Evolutionary conservation across 75 land plant species (phyloP), one percentile per base, ranked within the genome.

Genomic region (Picea glauca): DNA sequence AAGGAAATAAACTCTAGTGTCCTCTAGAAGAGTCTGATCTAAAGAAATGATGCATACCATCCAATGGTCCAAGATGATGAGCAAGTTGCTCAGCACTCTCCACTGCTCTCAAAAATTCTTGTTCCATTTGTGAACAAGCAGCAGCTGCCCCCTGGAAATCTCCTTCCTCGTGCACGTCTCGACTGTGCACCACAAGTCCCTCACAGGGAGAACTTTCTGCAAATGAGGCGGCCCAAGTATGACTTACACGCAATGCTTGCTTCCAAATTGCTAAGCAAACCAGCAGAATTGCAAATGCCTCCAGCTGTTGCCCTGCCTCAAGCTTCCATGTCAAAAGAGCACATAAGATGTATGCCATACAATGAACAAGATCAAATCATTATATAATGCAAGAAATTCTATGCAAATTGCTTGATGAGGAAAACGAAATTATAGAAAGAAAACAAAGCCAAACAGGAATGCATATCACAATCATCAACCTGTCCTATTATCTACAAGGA

Each of bases 251-350:
- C 78, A 96, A 70, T 32, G 98, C 98, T 77, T 97, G 91, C 87
- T 91, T 97, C 98, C 98, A 97, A 32, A 94, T 86, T 26, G 95
- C 98, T 76, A 94, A 86, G 76, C 94, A 80, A 12, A 97, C 89
- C 72, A 97, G 84, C 89, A 93, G 95, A 66, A 94, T 80, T 67
- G 98, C 89, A 74, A 97, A 92, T n/a, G 95, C 94, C 80, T 94
- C 95, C 38, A 92, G 72, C 15, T 79, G 79, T 59, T 68, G 87
- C 11, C 87, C 89, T 33, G 79, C 62, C 18, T 75, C 88, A 78
- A 89, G 78, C 98, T 92, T 50, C 56, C 56, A 50, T 50, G 56
- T 6, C 50, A 46, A 46, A 46, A 7, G 50, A 46, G 50, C 50
- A 46, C 50, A 46, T 46, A 46, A 46, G 50, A 46, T 46, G 50